Conservation (phyloP, 108 stramenopile genomes). For the Conticribra weissflogii region DNA sequence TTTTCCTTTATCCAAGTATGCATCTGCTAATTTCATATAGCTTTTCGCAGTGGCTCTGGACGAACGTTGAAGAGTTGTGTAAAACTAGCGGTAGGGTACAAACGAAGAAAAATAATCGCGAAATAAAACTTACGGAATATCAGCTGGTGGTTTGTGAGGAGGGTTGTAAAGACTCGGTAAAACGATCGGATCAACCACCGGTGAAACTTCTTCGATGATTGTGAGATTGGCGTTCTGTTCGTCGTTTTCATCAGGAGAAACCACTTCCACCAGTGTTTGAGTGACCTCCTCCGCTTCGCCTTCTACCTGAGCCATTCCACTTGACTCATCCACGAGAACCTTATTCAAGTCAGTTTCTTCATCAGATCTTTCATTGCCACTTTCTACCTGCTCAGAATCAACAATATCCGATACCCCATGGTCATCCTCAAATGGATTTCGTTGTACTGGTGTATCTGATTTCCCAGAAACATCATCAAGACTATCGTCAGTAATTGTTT, state of each 20-base stretch:
- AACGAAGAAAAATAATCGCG: not conserved
- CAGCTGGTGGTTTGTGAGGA: conserved; percentile 19
- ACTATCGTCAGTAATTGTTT: too few species aligned
- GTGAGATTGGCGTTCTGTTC: conserved; percentile 2
- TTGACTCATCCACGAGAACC: too few species aligned
- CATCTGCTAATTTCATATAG: conserved; percentile 66
- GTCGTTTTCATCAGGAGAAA: not conserved
- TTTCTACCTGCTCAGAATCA: too few species aligned
- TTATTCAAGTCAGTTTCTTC: too few species aligned
- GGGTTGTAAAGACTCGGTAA: conserved; percentile 37
- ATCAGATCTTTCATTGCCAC: too few species aligned
- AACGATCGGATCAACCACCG: conserved; percentile 6
- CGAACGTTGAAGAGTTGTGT: not conserved
- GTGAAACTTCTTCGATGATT: not conserved
- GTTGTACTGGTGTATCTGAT: too few species aligned
- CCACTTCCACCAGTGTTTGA: not conserved
- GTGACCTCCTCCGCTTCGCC: too few species aligned
- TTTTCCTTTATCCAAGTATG: conserved; percentile 54
- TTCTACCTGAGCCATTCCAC: too few species aligned
- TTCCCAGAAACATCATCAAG: too few species aligned
- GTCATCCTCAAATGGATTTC: too few species aligned
- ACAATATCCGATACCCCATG: too few species aligned
- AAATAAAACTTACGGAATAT: conserved; percentile 28
- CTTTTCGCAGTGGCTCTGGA: conserved; percentile 41
- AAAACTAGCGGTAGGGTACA: conserved; percentile 1